phyloP scores from a whole-genome alignment of 768 basidiomycete genomes.

The Grammothele lineata region DNA sequence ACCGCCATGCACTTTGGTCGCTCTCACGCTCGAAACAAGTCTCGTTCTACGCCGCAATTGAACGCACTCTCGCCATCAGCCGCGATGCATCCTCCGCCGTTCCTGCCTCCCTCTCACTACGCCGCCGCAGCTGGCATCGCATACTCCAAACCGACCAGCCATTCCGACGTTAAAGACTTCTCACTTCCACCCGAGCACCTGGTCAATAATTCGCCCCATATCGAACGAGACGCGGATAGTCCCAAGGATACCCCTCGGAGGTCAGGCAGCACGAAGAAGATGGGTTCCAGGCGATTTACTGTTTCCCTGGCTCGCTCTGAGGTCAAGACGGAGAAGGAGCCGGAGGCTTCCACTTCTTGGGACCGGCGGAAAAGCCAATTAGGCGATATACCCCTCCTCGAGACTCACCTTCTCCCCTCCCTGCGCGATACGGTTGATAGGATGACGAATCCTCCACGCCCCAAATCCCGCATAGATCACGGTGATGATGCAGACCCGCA shows the following conservation, averaged over 20 bases:
- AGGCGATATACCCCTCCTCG: constrained; percentile 53
- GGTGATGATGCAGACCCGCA: background rate
- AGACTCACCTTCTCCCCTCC: constrained; percentile 63
- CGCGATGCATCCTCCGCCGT: constrained; percentile 18
- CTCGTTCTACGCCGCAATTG: constrained; percentile 18
- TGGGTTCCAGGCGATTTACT: constrained; percentile 5
- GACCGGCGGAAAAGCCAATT: constrained; percentile 38
- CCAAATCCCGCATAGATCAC: constrained; percentile 5
- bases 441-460: constrained; percentile 47
- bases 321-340: constrained; percentile 3
- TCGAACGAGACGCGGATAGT: too few species aligned
- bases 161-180: background rate
- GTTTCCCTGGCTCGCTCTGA: background rate
- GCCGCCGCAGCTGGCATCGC: constrained; percentile 30
- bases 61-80: background rate
- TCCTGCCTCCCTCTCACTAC: constrained; percentile 33
- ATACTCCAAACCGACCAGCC: background rate
- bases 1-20: constrained; percentile 14
- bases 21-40: constrained; percentile 15
- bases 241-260: too few species aligned
- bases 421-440: constrained; percentile 68
- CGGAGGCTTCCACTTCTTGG: background rate
- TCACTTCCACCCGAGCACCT: constrained; percentile 10
- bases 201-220: constrained; percentile 4
- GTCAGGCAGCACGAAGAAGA: too few species aligned